Evolutionary conservation across 1,284 basidiomycete genomes (phyloP), one percentile per base, ranked within the genome.

Genomic region (Tilletia indica): DNA sequence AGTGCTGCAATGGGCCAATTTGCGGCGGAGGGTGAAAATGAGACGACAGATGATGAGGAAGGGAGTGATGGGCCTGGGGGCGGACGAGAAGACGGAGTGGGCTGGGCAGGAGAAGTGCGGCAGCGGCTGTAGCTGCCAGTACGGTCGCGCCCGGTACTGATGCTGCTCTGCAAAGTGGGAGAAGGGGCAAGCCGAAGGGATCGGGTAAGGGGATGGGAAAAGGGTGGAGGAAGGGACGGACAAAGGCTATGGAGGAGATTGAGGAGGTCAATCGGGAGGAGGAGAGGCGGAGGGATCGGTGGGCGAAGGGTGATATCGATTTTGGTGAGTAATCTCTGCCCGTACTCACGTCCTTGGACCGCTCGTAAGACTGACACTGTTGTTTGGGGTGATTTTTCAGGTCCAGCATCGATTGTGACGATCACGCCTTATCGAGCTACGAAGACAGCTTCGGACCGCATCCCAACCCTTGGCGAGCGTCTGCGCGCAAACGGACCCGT

Each of bases 251-350:
- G 61, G 61, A 64, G 34, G 61, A 64, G 61, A 39, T 34, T 39
- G 61, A 64, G 61, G 61, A 64, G 38, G 61, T 64, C 61, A 64
- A 64, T 21, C 34, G 61, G 6, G 61, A 38, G 16, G 61, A 64
- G 61, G 61, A 64, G 16, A 9, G 61, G 3, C 31, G 61, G 36
- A 38, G 36, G n/a, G 61, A 64, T 64, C 61, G 61, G 12, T 64
- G 61, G 61, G 61, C 61, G 61, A 42, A 19, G 38, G 61, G 61
- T n/a, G 61, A 64, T 16, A 4, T 64, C 2, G 61, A 64, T 14
- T 39, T 64, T 39, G 61, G 61, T 64, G 38, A 38, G 61, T 31
- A 2, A 31, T 31, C 2, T 31, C 25, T 31, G 25, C 25, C 2
- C 2, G 25, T 2, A 31, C 25, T 1, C 25, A 31, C 2, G 25